Conservation (phyloP, 495 filamentous ascomycete species). For the Penicillium flavigenum region DNA sequence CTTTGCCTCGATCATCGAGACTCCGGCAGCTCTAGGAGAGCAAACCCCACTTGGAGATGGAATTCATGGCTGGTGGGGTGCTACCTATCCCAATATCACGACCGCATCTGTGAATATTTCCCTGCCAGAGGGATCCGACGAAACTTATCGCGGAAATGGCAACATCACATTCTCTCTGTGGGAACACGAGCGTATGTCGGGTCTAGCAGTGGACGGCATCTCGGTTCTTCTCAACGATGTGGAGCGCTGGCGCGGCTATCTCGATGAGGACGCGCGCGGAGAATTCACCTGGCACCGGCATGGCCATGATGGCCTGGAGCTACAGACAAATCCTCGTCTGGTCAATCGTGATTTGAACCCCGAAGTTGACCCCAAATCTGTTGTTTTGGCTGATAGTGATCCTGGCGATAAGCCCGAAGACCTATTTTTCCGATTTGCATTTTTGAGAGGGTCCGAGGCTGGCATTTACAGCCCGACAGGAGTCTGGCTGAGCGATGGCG, state of each 20-base stretch:
- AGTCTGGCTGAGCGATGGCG: constrained; percentile 65
- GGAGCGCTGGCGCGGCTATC: constrained; percentile 70
- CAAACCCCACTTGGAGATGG: constrained; percentile 34
- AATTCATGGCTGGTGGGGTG: constrained; percentile 56
- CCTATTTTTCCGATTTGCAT: constrained; percentile 86
- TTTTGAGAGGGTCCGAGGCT: constrained; percentile 64
- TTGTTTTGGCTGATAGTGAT: constrained; percentile 39
- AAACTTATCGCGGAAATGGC: constrained; percentile 40
- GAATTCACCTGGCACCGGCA: constrained; percentile 51
- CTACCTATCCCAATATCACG: constrained; percentile 64
- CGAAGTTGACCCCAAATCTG: constrained; percentile 21
- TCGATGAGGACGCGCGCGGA: constrained; percentile 46
- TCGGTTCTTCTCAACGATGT: constrained; percentile 94
- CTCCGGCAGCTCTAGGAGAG: constrained; percentile 61
- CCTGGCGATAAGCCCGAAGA: constrained; percentile 41
- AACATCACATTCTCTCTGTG: constrained; percentile 61
- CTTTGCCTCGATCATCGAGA: constrained; percentile 88
- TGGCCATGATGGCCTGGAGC: constrained; percentile 43
- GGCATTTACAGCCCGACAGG: constrained; percentile 82
- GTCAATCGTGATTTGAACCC: constrained; percentile 20
- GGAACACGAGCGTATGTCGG: constrained; percentile 43
- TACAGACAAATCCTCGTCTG: constrained; percentile 26
- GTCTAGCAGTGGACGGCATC: constrained; percentile 78
- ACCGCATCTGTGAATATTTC: constrained; percentile 51
- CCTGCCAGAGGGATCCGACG: constrained; percentile 36